Evolutionary conservation across 2,329 filamentous ascomycete genomes (phyloP), one percentile per base, ranked within the genome.

Genomic region (Sporothrix variecibatus): DNA sequence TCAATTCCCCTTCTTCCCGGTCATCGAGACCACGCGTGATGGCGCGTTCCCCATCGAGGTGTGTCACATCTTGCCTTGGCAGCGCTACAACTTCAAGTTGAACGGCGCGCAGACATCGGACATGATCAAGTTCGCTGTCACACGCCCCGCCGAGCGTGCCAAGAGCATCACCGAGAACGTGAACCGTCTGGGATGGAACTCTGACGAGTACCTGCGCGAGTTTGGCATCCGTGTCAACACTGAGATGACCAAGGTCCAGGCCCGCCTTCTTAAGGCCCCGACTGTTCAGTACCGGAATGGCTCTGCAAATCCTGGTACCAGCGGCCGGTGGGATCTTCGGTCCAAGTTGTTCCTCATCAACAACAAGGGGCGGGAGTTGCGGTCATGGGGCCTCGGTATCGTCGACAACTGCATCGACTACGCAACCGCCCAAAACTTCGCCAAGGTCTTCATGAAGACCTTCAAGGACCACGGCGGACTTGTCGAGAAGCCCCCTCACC

Each of bases 101-200:
- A 87, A 87, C 72, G 85, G 87, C 0, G 73, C 79, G 0, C 87
- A 97, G 83, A 98, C 95, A 0, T 85, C 91, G 0, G 83, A 87
- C 5, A 99, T 99, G 96, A 98, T 99, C 84, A 95, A 93, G 81
- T 94, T 95, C 78, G 95, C 95, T 0, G 95, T 97, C 4, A 94
- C 92, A 6, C 88, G 91, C 0, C 96, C 96, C 0, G 80, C 81
- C 0, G 81, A 90, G 40, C 93, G 96, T n/a, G 88, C 89, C 77
- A 78, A 81, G 0, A 89, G 92, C 26, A 94, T 98, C 77, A 83
- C 90, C 68, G 81, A 87, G 3, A 92, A 92, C 20, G 88, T 97
- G 9, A 80, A 83, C 0, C 87, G 92, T 77, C 86, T 95, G 0
- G 84, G 90, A 11, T 96, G 94, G 90, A 77, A 79, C 0, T 80